Conservation (phyloP, 768 basidiomycete species). For the Collybia nuda region DNA sequence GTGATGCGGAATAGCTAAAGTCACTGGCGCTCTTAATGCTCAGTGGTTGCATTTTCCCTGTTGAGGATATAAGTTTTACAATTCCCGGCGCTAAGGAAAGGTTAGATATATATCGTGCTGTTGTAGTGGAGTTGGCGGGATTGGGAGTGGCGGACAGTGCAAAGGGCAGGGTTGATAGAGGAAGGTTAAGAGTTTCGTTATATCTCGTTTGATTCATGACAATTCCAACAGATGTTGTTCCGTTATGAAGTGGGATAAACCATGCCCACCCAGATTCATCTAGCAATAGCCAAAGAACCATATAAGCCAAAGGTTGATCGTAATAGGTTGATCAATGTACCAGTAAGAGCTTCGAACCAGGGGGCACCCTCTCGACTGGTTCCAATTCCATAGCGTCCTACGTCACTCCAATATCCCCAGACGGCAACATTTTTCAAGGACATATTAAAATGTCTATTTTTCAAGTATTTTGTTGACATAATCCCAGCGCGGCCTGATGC, state of each 20-base stretch:
- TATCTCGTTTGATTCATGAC: constrained; percentile 58
- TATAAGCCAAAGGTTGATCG: background rate
- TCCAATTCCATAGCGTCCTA: constrained; percentile 48
- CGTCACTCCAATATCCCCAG: constrained; percentile 75
- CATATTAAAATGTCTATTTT: constrained; percentile 67
- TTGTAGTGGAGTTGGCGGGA: constrained; percentile 24
- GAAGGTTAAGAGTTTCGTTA: constrained; percentile 33
- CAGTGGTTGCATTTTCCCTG: constrained; percentile 34
- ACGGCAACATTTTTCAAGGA: constrained; percentile 72
- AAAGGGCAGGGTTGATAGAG: constrained; percentile 28
- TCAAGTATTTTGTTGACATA: constrained; percentile 67
- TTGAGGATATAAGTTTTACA: constrained; percentile 37
- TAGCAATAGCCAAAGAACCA: constrained; percentile 16
- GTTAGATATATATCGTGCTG: constrained; percentile 41
- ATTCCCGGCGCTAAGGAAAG: constrained; percentile 49
- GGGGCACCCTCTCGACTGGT: constrained; percentile 56
- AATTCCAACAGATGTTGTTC: constrained; percentile 60
- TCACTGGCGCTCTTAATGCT: constrained; percentile 56
- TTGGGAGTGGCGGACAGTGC: constrained; percentile 20
- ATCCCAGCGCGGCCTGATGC: constrained; percentile 74
- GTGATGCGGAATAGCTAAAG: constrained; percentile 63
- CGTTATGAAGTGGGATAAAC: constrained; percentile 70
- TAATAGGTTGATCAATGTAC: constrained; percentile 29
- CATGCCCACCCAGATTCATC: constrained; percentile 74
- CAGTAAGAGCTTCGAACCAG: constrained; percentile 72